Conservation (phyloP, 164 flowering plant genomes). For the Macadamia integrifolia region DNA sequence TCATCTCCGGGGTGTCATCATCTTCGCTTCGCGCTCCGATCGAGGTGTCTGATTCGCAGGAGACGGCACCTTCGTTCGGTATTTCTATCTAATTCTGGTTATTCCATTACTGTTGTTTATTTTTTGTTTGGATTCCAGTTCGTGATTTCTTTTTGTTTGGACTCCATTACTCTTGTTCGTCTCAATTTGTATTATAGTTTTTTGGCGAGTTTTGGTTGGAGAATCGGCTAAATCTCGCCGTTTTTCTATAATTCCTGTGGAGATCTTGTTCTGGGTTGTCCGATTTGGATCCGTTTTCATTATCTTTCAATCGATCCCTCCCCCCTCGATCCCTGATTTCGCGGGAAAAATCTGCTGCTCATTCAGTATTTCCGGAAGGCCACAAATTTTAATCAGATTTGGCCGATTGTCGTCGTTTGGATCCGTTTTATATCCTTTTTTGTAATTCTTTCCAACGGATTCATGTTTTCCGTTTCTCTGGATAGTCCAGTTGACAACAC, state of each 20-base stretch:
- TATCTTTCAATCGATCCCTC: background rate
- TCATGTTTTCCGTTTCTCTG: background rate
- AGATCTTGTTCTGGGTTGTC: background rate
- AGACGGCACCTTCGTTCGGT: background rate
- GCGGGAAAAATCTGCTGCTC: background rate
- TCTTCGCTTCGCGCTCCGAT: background rate
- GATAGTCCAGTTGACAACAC: background rate
- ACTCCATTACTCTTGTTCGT: background rate
- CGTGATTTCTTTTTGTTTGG: background rate
- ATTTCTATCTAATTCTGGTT: background rate
- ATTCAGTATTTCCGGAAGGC: background rate
- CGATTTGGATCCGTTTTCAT: constrained; percentile 1
- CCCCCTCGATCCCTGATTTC: background rate
- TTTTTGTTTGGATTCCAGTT: background rate
- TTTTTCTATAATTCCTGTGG: background rate
- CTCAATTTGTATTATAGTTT: background rate
- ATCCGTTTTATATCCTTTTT: background rate
- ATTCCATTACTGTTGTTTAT: background rate
- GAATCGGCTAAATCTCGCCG: background rate
- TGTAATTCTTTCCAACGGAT: background rate
- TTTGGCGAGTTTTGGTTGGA: background rate
- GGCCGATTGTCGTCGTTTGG: background rate
- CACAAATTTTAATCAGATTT: background rate
- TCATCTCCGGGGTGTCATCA: background rate
- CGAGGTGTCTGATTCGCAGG: background rate